Conservation (phyloP, 2,329 filamentous ascomycete species). For the Penicillium griseofulvum region DNA sequence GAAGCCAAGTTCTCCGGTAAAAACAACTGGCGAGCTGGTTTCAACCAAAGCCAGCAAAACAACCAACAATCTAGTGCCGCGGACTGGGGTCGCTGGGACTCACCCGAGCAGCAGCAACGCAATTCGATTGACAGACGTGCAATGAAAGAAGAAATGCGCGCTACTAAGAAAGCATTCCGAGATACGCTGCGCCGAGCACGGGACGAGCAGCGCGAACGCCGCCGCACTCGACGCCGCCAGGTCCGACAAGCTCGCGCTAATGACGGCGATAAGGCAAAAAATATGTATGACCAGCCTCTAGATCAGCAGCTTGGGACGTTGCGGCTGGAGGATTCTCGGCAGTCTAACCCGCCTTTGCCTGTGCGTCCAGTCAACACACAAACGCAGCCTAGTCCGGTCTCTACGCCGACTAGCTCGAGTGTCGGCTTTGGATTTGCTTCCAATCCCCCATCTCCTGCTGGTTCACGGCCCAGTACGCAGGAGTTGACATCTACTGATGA, state of each 20-base stretch:
- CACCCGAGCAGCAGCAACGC: constrained; percentile 33
- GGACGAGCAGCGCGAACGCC: constrained; percentile 35
- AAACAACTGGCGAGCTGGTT: constrained; percentile 23
- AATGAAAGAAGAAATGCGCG: constrained; percentile 39
- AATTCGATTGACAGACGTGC: constrained; percentile 29
- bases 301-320: constrained; percentile 10
- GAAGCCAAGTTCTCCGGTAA: constrained; percentile 27
- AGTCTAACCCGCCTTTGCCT: not conserved
- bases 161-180: constrained; percentile 38
- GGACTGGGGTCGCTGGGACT: constrained; percentile 39
- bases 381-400: not conserved
- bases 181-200: constrained; percentile 36
- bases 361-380: constrained; percentile 8
- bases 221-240: constrained; percentile 23
- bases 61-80: constrained; percentile 13
- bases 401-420: not conserved
- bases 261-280: not conserved
- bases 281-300: constrained; percentile 12
- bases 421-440: not conserved
- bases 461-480: constrained; percentile 11
- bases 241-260: constrained; percentile 18
- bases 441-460: not conserved
- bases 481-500: constrained; percentile 9
- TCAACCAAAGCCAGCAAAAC: constrained; percentile 9
- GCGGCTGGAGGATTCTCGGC: not conserved